Conservation (phyloP, 2,329 filamentous ascomycete species). For the Pezizomycotina sp. region DNA sequence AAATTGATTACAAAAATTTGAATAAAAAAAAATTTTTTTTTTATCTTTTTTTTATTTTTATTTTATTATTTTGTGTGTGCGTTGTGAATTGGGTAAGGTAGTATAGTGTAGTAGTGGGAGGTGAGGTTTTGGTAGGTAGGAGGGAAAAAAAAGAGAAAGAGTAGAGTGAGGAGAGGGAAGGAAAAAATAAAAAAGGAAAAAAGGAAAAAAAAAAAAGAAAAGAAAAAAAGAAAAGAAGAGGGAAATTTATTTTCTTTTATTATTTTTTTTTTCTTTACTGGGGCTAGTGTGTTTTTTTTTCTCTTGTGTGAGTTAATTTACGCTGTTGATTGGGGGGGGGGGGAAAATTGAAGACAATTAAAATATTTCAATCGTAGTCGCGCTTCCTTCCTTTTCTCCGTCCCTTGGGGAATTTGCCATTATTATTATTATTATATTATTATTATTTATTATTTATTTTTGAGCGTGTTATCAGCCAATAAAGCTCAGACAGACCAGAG, state of each 20-base stretch:
- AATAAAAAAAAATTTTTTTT: conserved; percentile 13
- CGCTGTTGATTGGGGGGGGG: background rate
- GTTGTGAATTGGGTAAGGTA: no score
- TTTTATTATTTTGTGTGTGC: background rate
- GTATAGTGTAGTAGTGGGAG: no score
- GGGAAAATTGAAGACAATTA: no score
- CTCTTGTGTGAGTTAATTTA: background rate
- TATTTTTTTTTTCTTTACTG: background rate
- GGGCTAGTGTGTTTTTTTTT: conserved; percentile 1
- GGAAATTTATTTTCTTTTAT: background rate
- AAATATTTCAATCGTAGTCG: no score
- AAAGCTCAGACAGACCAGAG: no score
- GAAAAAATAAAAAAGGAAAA: background rate
- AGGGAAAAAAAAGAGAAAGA: conserved; percentile 1
- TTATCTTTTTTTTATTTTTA: conserved; percentile 8
- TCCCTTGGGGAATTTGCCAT: no score
- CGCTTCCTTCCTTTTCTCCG: no score
- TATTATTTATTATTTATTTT: no score
- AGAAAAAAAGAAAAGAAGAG: background rate
- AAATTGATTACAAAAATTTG: conserved; percentile 4
- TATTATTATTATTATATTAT: no score
- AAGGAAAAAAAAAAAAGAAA: conserved; percentile 3
- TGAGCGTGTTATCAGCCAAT: no score
- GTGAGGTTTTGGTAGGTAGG: no score
- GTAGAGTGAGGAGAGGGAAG: conserved; percentile 3